Evolutionary conservation across 495 filamentous ascomycete genomes (phyloP), one percentile per base, ranked within the genome.

Genomic region (Tricharina praecox): DNA sequence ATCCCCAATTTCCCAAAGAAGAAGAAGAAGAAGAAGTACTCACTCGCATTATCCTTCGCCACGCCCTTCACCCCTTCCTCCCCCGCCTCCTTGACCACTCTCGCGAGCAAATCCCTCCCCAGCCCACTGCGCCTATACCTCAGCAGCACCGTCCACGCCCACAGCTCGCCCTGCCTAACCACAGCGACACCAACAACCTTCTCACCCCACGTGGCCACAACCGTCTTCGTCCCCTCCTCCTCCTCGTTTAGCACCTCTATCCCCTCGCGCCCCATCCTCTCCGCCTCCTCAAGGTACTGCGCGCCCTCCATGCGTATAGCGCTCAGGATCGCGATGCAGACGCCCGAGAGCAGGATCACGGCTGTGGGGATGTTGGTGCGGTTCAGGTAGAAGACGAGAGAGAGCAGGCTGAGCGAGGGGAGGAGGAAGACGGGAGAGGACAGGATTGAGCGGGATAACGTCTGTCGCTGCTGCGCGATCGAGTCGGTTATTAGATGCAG

Each of bases 131-230:
- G 64, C 10, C 85, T 69, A 59, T 82, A 87, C 52, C 62, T 66
- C 49, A 74, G 50, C 58, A 70, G 68, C 0, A 85, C 79, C 2
- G 83, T 82, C 81, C 83, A 87, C 0, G 79, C 83, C 19, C 78
- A 67, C 38, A 88, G 76, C 3, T 68, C 71, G 16, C 60, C 53
- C 51, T 59, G 15, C 15, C 81, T 62, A 2, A 60, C 28, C 56
- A 56, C 42, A 69, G 63, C 49, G 78, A 50, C 2, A 77, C 70
- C 19, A 70, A 82, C 76, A 13, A 83, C 55, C 39, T 72, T 64
- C 4, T 68, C 66, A 4, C 72, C 73, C 56, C 70, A 77, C 48
- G 66, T 67, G 11, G 70, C 68, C 13, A 78, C 65, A 0, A 78
- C 54, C 11, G 79, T 61, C 49, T 67, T 60, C 34, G 63, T 62